Base-by-base conservation (phyloP, 2,329 filamentous ascomycete species). In the Xylariaceae sp. region DNA sequence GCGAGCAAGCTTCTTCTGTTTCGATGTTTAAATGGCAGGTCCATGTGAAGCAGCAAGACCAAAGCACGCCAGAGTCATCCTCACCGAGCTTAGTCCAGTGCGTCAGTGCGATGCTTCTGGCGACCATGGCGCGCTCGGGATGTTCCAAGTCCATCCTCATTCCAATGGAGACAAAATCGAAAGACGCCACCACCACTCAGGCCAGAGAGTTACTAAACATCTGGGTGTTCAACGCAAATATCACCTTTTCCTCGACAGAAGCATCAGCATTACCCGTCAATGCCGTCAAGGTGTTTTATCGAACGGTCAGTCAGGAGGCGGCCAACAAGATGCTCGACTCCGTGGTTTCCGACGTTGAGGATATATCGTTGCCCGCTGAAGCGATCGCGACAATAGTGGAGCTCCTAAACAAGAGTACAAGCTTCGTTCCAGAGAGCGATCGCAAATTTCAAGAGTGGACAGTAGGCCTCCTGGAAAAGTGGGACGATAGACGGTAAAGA, bases 391-490 rank as follows among this genome's bases (percentile, higher is more conserved):
- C 74, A 35, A 71, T 87, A 5, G 65, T 71, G 1, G 62, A 67
- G 4, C 73, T 71, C 8, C 73, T 91, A 30, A 69, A 74, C 9
- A 68, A 68, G 6, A 85, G 81, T 64, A 82, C 78, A 42, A 48
- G 62, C 2, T 68, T 84, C 13, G 69, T 90, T 7, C 87, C 88
- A 1, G 69, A 65, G 0, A 75, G 75, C 7, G 83, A 87, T 60
- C 77, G 83, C 58, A 74, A 67, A 34, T 88, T 89, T 64, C 78
- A 82, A 68, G 82, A 80, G n/a, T 91, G 87, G 87, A 79, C 80
- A 30, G 84, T 90, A 4, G 86, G 85, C 1, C 70, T 90, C 15
- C 68, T 90, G 60, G 78, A 81, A 63, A 75, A 80, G 60, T 86
- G 81, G 73, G 72, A 76, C 47, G 23, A 23, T 45, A 11, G 42